phyloP scores from a whole-genome alignment of 768 basidiomycete species.

The Rhizopogon rudus region DNA sequence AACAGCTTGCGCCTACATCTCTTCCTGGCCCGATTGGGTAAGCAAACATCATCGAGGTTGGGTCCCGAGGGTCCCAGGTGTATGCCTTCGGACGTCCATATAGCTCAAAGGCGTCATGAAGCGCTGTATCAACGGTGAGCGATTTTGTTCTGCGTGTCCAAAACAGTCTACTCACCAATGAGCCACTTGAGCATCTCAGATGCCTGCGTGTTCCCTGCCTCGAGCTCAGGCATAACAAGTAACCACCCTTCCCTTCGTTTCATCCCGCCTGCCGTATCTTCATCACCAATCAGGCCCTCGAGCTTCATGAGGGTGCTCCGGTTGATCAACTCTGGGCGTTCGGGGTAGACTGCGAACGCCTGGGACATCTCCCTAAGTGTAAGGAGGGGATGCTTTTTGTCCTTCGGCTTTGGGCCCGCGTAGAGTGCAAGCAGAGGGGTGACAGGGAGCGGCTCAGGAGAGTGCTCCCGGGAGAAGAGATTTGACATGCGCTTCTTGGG shows the following conservation, averaged over 20 bases:
- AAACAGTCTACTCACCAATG: constrained; percentile 51
- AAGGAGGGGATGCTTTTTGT: constrained; percentile 67
- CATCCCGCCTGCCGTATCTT: constrained; percentile 65
- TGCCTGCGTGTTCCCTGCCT: constrained; percentile 54
- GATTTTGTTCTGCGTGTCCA: neutral
- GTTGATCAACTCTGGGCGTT: constrained; percentile 87
- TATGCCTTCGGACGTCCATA: constrained; percentile 87
- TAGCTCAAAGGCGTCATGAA: constrained; percentile 83
- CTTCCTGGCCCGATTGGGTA: constrained; percentile 84
- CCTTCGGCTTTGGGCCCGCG: constrained; percentile 61
- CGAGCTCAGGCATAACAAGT: constrained; percentile 85
- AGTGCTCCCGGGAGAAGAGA: constrained; percentile 55
- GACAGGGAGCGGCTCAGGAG: constrained; percentile 25
- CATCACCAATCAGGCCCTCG: constrained; percentile 79
- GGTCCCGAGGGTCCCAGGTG: constrained; percentile 87
- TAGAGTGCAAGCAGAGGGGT: constrained; percentile 54
- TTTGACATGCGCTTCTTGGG: constrained; percentile 53
- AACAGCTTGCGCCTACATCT: constrained; percentile 52
- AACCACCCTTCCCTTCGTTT: constrained; percentile 78
- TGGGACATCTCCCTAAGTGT: constrained; percentile 70
- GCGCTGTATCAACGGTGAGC: constrained; percentile 37
- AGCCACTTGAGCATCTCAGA: constrained; percentile 91
- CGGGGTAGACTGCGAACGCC: constrained; percentile 93
- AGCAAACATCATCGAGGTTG: constrained; percentile 83
- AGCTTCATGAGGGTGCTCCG: constrained; percentile 89